phyloP scores from a whole-genome alignment of 2,329 filamentous ascomycete species.

The Chaetomium olivaceum region DNA sequence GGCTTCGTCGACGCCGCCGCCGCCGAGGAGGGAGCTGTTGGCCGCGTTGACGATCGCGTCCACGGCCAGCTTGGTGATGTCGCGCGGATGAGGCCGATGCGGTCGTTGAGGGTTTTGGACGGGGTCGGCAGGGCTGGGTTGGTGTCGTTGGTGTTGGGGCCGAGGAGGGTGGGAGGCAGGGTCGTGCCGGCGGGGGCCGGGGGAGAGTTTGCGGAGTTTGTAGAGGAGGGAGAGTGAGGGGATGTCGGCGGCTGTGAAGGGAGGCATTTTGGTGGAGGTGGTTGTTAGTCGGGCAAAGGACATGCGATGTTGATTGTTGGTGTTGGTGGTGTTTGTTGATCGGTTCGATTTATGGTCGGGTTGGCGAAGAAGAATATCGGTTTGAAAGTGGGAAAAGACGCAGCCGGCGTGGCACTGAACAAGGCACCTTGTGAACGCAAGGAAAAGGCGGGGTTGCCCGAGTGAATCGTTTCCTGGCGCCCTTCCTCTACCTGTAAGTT shows the following conservation, averaged over 20 bases:
- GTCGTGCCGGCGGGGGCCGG: conserved; percentile 8
- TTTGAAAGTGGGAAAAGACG: too few relatives aligned
- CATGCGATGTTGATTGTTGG: conserved; percentile 1
- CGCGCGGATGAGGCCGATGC: conserved; percentile 68
- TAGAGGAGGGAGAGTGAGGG: conserved; percentile 55
- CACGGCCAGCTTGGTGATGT: conserved; percentile 77
- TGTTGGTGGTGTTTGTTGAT: background rate
- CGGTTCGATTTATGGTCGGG: background rate
- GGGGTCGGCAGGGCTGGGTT: conserved; percentile 33
- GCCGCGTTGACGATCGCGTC: conserved; percentile 94
- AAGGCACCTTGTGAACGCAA: too few relatives aligned
- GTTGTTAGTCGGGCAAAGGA: conserved; percentile 14
- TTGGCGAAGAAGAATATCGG: too few relatives aligned
- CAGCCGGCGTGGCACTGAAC: too few relatives aligned
- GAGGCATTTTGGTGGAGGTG: conserved; percentile 38
- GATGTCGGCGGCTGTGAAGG: conserved; percentile 54
- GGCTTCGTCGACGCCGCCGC: conserved; percentile 86
- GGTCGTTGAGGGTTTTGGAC: conserved; percentile 66
- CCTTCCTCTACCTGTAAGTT: too few relatives aligned
- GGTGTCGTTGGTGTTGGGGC: conserved; percentile 25
- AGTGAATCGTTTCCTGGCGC: too few relatives aligned
- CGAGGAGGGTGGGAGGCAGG: conserved; percentile 28
- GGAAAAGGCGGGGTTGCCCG: background rate
- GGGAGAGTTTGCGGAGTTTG: conserved; percentile 11
- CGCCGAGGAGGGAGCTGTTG: conserved; percentile 74